phyloP scores from a whole-genome alignment of 2,329 filamentous ascomycete species.

The Colletotrichum higginsianum region DNA sequence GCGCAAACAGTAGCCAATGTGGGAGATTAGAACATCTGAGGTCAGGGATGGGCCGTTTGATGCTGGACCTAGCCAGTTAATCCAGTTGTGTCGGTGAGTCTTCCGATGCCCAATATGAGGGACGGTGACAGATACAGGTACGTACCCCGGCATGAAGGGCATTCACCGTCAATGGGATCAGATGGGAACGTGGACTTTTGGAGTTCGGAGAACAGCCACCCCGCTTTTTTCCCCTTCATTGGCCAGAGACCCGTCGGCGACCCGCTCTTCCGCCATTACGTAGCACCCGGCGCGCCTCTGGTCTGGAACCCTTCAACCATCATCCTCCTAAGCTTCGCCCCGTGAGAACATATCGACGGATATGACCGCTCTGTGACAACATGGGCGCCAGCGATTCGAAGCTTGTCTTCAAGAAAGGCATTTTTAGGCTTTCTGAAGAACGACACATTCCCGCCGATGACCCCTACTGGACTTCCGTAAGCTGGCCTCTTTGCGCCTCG shows the following conservation, averaged over 20 bases:
- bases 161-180: background rate
- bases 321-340: conserved; percentile 34
- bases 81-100: background rate
- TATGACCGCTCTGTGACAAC: conserved; percentile 45
- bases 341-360: conserved; percentile 32
- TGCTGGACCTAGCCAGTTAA: background rate
- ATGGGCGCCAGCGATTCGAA: conserved; percentile 99
- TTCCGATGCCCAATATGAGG: background rate
- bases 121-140: background rate
- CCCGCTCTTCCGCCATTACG: conserved; percentile 39
- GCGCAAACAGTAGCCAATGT: too few relatives aligned
- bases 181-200: conserved; percentile 17
- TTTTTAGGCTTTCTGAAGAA: conserved; percentile 96
- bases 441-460: conserved; percentile 89
- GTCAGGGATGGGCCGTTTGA: background rate
- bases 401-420: conserved; percentile 98
- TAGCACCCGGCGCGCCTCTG: conserved; percentile 35
- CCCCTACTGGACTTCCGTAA: conserved; percentile 91
- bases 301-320: conserved; percentile 30
- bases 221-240: conserved; percentile 34
- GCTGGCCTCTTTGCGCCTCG: conserved; percentile 29
- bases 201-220: conserved; percentile 21
- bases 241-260: conserved; percentile 4
- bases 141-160: conserved; percentile 19
- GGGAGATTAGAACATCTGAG: background rate